These are phyloP conservation scores for Fomitopsis palustris DNA, from an alignment of 1,284 basidiomycete genomes.

Conservation along the genomic window DNA sequence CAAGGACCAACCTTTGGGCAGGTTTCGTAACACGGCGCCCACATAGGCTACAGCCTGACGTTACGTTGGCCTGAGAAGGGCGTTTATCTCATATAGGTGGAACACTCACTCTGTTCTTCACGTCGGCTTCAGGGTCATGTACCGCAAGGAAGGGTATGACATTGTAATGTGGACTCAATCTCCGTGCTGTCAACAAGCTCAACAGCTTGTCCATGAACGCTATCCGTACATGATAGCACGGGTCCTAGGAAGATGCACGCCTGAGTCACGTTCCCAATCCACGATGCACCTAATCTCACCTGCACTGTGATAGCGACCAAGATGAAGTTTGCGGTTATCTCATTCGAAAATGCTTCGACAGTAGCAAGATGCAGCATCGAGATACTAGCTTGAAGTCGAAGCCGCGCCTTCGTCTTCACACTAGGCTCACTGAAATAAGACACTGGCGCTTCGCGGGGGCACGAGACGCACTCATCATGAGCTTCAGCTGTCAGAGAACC, in stretches of 20 bases:
- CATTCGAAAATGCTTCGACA: constrained; percentile 56
- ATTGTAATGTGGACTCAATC: constrained; percentile 74
- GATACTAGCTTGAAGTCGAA: constrained; percentile 80
- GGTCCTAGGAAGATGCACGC: constrained; percentile 51
- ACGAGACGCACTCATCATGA: constrained; percentile 58
- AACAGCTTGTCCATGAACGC: constrained; percentile 77
- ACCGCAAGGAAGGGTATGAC: constrained; percentile 86
- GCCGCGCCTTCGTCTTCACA: constrained; percentile 55
- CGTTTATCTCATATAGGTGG: neutral
- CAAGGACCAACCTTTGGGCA: constrained; percentile 43
- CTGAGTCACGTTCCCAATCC: neutral
- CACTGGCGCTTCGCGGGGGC: neutral
- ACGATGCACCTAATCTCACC: constrained; percentile 35
- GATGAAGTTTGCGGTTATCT: constrained; percentile 63
- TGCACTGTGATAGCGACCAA: constrained; percentile 76
- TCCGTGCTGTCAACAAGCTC: constrained; percentile 53
- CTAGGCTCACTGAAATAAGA: constrained; percentile 30
- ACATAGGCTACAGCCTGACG: constrained; percentile 61
- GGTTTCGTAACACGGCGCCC: constrained; percentile 39
- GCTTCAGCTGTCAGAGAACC: constrained; percentile 62
- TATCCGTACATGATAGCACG: constrained; percentile 84
- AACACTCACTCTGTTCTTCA: constrained; percentile 52
- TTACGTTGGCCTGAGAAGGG: neutral
- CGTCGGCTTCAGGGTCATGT: constrained; percentile 87
- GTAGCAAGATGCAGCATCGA: constrained; percentile 82